phyloP scores from a whole-genome alignment of 2,329 filamentous ascomycete genomes.

The Zymoseptoria crescenta region DNA sequence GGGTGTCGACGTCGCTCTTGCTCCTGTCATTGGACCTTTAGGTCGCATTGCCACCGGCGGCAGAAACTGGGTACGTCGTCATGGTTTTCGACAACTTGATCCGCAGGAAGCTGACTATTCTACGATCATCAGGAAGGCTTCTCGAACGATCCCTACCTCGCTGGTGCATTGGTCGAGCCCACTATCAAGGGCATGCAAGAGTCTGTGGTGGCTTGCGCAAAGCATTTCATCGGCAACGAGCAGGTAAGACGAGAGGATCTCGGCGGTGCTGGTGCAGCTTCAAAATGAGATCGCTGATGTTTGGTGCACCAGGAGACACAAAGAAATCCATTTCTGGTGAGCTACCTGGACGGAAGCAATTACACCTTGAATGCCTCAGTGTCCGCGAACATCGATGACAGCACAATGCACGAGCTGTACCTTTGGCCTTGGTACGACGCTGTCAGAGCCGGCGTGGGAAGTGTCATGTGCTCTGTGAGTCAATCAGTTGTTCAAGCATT shows the following conservation, averaged over 20 bases:
- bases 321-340: constrained; percentile 33
- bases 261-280: neutral
- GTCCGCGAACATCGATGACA: constrained; percentile 65
- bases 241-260: constrained; percentile 8
- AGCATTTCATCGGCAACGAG: constrained; percentile 24
- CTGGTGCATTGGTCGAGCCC: constrained; percentile 18
- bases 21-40: constrained; percentile 25
- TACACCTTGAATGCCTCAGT: constrained; percentile 34
- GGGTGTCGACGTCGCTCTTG: constrained; percentile 23
- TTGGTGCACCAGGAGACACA: constrained; percentile 35
- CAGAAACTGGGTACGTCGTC: constrained; percentile 20
- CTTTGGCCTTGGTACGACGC: constrained; percentile 78
- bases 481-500: neutral
- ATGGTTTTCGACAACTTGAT: neutral
- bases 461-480: constrained; percentile 61
- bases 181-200: constrained; percentile 26
- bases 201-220: constrained; percentile 34
- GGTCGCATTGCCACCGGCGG: constrained; percentile 23
- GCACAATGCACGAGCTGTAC: constrained; percentile 69
- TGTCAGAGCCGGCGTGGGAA: constrained; percentile 70
- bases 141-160: constrained; percentile 22
- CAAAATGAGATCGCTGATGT: neutral
- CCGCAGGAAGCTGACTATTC: neutral
- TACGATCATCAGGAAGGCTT: constrained; percentile 11
- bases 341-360: neutral